A percentile compares a stretch with the other conserved stretches of the same genome.
Conservation (phyloP, 2,329 filamentous ascomycete species). For the Dactylellina parvicollis region DNA sequence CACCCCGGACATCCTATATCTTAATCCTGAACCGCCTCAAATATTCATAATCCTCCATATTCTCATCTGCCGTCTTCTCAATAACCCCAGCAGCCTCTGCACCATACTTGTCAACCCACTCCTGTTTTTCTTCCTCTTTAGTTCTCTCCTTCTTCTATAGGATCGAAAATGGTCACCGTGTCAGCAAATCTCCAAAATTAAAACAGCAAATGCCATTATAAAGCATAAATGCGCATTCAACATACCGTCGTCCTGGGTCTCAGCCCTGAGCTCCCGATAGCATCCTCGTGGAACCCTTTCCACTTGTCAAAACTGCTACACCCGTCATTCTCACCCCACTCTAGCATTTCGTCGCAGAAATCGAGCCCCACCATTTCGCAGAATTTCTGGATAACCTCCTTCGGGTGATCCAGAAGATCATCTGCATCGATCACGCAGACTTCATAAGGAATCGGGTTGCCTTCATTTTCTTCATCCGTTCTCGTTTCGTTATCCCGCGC, state of each 20-base stretch:
- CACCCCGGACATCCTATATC: slow-evolving; percentile 61
- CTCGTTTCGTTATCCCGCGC: slow-evolving; percentile 52
- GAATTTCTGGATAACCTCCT: slow-evolving; percentile 78
- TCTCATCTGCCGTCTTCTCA: slow-evolving; percentile 75
- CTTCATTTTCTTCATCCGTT: slow-evolving; percentile 54
- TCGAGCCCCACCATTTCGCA: slow-evolving; percentile 83
- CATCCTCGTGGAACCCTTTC: slow-evolving; percentile 96
- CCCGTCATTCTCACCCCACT: slow-evolving; percentile 77
- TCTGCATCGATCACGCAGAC: slow-evolving; percentile 94
- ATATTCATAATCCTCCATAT: slow-evolving; percentile 80
- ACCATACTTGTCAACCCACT: slow-evolving; percentile 80
- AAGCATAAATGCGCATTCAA: background rate
- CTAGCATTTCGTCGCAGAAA: slow-evolving; percentile 80
- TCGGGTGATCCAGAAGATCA: slow-evolving; percentile 86
- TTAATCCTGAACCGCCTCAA: slow-evolving; percentile 79
- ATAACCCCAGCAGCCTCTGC: slow-evolving; percentile 76
- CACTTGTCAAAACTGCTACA: slow-evolving; percentile 93
- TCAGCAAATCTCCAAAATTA: background rate
- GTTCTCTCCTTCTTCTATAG: slow-evolving; percentile 67
- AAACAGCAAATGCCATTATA: slow-evolving; percentile 2
- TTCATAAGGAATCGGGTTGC: slow-evolving; percentile 63
- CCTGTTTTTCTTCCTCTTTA: slow-evolving; percentile 73
- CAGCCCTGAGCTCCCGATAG: slow-evolving; percentile 81
- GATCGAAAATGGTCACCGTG: background rate
- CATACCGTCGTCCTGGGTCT: slow-evolving; percentile 72